These are phyloP conservation scores for Irpex sp. DNA, from an alignment of 1,284 basidiomycete species.

Conservation along the genomic window DNA sequence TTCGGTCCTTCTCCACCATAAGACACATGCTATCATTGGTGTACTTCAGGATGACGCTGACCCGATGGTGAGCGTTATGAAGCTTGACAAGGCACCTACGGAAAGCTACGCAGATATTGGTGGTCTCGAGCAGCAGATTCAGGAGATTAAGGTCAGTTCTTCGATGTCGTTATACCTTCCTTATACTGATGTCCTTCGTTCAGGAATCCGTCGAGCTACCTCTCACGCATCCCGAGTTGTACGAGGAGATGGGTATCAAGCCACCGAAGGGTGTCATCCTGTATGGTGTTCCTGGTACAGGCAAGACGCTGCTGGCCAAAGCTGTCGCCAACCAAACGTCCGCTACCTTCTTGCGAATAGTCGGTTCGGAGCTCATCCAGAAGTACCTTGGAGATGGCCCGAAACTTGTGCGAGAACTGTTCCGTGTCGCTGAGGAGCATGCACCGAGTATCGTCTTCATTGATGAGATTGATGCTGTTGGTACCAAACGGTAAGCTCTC, in stretches of 20 bases:
- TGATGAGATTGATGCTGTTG: constrained; percentile 98
- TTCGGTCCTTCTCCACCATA: constrained; percentile 94
- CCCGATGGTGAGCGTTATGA: constrained; percentile 98
- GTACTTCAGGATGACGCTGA: constrained; percentile 97
- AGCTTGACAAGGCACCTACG: constrained; percentile 97
- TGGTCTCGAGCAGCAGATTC: constrained; percentile 95
- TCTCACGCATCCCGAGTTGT: constrained; percentile 96
- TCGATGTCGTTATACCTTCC: background rate
- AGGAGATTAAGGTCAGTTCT: constrained; percentile 89
- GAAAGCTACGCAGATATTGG: constrained; percentile 99
- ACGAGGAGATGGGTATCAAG: constrained; percentile 99
- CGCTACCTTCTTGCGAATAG: constrained; percentile 96
- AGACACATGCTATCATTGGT: constrained; percentile 93
- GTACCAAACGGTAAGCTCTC: constrained; percentile 84
- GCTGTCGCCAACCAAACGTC: constrained; percentile 99
- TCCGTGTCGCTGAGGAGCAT: constrained; percentile 96
- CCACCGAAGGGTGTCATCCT: constrained; percentile 99
- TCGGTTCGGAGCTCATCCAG: constrained; percentile 98
- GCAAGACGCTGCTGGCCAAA: constrained; percentile 97
- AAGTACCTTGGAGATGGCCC: constrained; percentile 99
- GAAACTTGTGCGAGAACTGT: constrained; percentile 95
- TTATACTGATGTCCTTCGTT: constrained; percentile 5
- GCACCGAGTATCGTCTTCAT: constrained; percentile 99
- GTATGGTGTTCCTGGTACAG: constrained; percentile 98
- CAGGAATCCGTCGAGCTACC: constrained; percentile 98